Evolutionary conservation across 257 asterid genomes (phyloP).

Genomic region (Fraxinus americana): DNA sequence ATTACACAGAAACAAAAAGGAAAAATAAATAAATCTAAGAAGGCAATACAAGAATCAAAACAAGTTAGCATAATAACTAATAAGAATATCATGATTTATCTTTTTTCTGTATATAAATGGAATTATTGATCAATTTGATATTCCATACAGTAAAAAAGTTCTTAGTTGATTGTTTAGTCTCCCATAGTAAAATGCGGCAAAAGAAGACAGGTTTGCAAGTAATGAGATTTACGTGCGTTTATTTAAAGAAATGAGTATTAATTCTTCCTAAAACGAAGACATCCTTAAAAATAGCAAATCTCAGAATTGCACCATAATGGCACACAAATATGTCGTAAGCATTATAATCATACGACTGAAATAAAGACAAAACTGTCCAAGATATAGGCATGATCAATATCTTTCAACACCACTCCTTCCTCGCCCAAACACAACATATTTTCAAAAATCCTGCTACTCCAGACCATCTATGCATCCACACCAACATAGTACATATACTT

Average conservation of each 20-base stretch:
- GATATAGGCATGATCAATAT: background rate
- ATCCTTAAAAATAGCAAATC: no score
- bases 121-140: background rate
- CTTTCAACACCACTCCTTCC: background rate
- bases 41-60: background rate
- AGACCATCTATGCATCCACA: background rate
- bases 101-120: background rate
- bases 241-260: no score
- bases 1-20: background rate
- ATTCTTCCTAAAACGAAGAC: no score
- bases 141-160: slow-evolving; percentile 5
- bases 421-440: background rate
- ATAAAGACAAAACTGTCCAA: slow-evolving; percentile 22
- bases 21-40: background rate
- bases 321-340: no score
- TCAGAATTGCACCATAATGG: no score
- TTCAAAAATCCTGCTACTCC: background rate
- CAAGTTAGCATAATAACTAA: background rate
- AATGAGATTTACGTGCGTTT: no score
- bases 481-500: background rate
- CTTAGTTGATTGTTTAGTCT: slow-evolving; percentile 12
- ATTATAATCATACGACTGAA: no score
- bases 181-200: background rate
- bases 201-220: no score
- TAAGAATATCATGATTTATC: background rate